Conservation (phyloP, 768 basidiomycete species). For the Lentinus tigrinus region DNA sequence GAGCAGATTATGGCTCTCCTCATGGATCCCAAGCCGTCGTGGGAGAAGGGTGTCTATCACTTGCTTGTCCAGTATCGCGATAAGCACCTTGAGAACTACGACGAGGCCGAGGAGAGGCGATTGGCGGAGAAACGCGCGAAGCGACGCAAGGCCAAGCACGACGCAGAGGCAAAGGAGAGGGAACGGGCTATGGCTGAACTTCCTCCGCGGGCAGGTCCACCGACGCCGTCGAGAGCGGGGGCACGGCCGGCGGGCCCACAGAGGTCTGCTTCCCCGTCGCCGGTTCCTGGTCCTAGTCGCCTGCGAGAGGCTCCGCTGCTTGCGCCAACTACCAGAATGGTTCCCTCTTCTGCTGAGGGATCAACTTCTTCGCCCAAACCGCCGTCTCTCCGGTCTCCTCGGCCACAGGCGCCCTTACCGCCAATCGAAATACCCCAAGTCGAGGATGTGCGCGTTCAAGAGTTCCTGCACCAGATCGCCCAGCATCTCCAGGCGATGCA, state of each 20-base stretch:
- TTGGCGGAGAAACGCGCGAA: conserved; percentile 36
- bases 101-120: conserved; percentile 60
- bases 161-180: conserved; percentile 11
- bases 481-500: conserved; percentile 78
- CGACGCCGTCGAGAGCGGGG: conserved; percentile 59
- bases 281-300: conserved; percentile 15
- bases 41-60: conserved; percentile 97
- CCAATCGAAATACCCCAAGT: conserved; percentile 55
- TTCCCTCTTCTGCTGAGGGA: not conserved
- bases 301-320: conserved; percentile 13
- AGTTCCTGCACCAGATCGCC: conserved; percentile 84
- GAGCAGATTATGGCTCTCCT: conserved; percentile 71
- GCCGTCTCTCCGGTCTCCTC: not conserved
- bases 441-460: conserved; percentile 73
- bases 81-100: conserved; percentile 69
- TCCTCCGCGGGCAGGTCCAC: conserved; percentile 55
- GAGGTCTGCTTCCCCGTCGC: conserved; percentile 14
- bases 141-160: conserved; percentile 30
- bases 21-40: conserved; percentile 66
- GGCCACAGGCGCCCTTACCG: conserved; percentile 1
- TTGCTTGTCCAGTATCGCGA: conserved; percentile 83
- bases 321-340: not conserved
- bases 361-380: not conserved
- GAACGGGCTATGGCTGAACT: conserved; percentile 25
- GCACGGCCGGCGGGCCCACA: conserved; percentile 28